Conservation (phyloP, 1,284 basidiomycete genomes). For the Papiliotrema flavescens region DNA sequence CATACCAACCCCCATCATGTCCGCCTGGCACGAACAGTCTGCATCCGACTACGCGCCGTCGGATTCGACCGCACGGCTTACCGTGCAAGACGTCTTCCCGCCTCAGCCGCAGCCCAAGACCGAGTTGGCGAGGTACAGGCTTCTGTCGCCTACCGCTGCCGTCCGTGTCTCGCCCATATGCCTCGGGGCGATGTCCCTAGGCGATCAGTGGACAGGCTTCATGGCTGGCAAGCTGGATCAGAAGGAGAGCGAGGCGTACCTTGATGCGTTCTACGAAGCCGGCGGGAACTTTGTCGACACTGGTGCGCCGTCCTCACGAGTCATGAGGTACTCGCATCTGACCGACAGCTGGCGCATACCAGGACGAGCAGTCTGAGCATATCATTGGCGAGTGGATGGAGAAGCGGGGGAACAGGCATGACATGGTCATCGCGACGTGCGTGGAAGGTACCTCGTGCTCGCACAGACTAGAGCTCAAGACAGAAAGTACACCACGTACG, state of each 20-base stretch:
- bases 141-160: constrained; percentile 51
- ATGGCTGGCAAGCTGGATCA: constrained; percentile 22
- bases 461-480: too few species aligned
- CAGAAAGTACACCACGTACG: constrained; percentile 31
- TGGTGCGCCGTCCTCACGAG: neutral
- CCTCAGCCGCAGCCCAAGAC: constrained; percentile 27
- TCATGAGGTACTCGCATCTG: neutral
- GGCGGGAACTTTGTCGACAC: constrained; percentile 49
- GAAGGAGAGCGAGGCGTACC: constrained; percentile 33
- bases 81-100: constrained; percentile 11
- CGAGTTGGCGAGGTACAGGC: constrained; percentile 48
- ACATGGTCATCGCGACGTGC: constrained; percentile 30
- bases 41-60: constrained; percentile 9
- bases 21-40: constrained; percentile 8
- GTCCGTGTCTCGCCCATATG: constrained; percentile 53
- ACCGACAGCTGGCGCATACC: constrained; percentile 35
- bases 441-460: neutral
- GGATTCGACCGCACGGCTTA: neutral
- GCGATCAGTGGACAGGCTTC: constrained; percentile 48
- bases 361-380: constrained; percentile 44
- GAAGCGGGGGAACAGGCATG: constrained; percentile 31
- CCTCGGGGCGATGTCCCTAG: constrained; percentile 55
- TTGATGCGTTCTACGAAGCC: constrained; percentile 41
- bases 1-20: neutral
- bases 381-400: constrained; percentile 52